phyloP scores from a whole-genome alignment of 345 rosid genomes.

The Geranium brycei region DNA sequence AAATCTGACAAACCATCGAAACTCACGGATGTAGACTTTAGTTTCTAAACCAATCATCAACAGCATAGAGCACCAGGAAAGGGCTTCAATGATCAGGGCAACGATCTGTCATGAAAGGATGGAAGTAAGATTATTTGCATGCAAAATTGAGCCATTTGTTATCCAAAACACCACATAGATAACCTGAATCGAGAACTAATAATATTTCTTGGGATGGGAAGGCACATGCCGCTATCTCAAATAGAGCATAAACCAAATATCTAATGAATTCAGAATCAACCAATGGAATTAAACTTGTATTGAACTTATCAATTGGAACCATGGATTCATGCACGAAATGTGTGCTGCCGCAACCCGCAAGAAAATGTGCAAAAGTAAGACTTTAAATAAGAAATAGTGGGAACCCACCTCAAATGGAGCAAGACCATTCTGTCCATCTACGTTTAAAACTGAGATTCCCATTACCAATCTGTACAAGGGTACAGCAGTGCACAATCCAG shows the following conservation, averaged over 20 bases:
- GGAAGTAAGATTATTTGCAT: background rate
- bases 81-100: conserved; percentile 58
- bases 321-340: background rate
- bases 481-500: conserved; percentile 61
- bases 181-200: background rate
- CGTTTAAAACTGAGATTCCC: conserved; percentile 69
- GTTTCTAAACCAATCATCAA: conserved; percentile 67
- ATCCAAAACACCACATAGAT: background rate
- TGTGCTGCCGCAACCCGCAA: background rate
- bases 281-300: background rate
- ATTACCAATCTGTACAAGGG: conserved; percentile 79
- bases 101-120: conserved; percentile 37
- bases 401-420: conserved; percentile 86
- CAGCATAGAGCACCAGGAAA: conserved; percentile 73
- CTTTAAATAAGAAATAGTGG: background rate
- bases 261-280: background rate
- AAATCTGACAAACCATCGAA: conserved; percentile 90
- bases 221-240: background rate
- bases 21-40: conserved; percentile 61
- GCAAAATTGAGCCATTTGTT: background rate
- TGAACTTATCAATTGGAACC: background rate
- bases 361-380: background rate
- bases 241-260: background rate
- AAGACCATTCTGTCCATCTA: conserved; percentile 60
- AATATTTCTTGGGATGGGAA: background rate